Base-by-base conservation (phyloP, 2,329 filamentous ascomycete genomes). In the Calonectria pauciramosa region DNA sequence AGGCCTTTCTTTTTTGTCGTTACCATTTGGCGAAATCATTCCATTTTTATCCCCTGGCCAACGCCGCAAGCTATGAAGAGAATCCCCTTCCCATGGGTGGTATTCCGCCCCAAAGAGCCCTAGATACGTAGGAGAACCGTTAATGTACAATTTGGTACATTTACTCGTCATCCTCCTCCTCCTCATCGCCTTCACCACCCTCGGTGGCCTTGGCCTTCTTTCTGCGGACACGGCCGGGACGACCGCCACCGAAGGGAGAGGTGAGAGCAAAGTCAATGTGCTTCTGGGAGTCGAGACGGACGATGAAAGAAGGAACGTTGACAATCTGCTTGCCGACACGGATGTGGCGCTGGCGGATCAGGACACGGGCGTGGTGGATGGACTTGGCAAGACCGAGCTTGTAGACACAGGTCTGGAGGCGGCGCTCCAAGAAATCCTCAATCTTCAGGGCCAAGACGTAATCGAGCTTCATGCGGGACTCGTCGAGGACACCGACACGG, bases 401-500 rank as follows among this genome's bases (percentile, higher is more conserved):
- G 94, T 98, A 99, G 89, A 99, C 97, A 86, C 96, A 98, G 85
- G 97, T 99, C 94, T 99, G 96, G 83, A 99, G 96, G 89, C 97
- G 96, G 86, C 97, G 96, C 94, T 99, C 97, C 90, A 99, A 93
- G 94, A 99, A 99, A 90, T 99, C 97, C 91, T 99, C 97, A 85
- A 97, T 94, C 93, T 98, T 98, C 78, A 99, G 94, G 90, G 97
- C 97, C 87, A 99, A 91, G 87, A 99, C 97, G 94, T 99, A 98
- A 98, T 99, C 97, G 93, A 99, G 97, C 95, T 98, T 99, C 97
- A 99, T 99, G 93, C 97, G 97, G 88, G 96, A 96, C 92, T 99
- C 97, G 89, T 99, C 97, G 86, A 99, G 95, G 86, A 99, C 97
- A 95, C 97, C 97, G 88, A 99, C 96, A 89, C 97, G 97, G 82